phyloP scores from a whole-genome alignment of 2,329 filamentous ascomycete genomes.

The Sarocladiaceae sp. region DNA sequence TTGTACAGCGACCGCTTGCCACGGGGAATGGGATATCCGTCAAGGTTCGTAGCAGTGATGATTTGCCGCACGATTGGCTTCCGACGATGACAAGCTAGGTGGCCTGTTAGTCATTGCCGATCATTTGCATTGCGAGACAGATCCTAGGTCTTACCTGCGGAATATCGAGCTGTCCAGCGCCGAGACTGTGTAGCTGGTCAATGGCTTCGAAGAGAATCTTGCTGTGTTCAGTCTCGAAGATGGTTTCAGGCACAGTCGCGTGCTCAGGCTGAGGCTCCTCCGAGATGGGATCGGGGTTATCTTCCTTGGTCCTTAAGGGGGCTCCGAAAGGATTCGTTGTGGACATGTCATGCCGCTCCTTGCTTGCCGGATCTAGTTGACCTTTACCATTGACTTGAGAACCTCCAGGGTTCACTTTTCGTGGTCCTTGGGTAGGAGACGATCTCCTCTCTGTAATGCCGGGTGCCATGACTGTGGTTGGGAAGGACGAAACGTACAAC shows the following conservation, averaged over 20 bases:
- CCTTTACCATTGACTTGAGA: too few relatives aligned
- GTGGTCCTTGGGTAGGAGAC: too few relatives aligned
- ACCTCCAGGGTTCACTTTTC: too few relatives aligned
- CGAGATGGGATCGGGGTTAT: too few relatives aligned
- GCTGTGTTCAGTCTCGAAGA: constrained; percentile 30
- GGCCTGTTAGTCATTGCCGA: background rate
- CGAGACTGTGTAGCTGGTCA: constrained; percentile 28
- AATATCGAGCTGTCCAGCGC: constrained; percentile 23
- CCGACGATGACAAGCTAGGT: constrained; percentile 34
- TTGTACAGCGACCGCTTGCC: constrained; percentile 26
- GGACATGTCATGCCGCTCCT: too few relatives aligned
- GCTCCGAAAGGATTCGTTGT: too few relatives aligned
- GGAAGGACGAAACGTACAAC: too few relatives aligned
- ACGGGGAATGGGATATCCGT: constrained; percentile 33
- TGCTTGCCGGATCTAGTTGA: too few relatives aligned
- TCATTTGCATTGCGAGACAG: background rate
- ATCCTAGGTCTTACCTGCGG: constrained; percentile 25
- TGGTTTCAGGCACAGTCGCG: constrained; percentile 23
- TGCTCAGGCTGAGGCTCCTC: too few relatives aligned
- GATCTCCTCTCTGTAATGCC: too few relatives aligned
- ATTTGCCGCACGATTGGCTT: constrained; percentile 32
- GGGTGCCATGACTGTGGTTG: too few relatives aligned
- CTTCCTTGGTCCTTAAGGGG: too few relatives aligned
- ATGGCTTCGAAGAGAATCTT: constrained; percentile 31
- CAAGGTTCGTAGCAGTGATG: constrained; percentile 30